Evolutionary conservation across 768 basidiomycete species (phyloP).

Genomic region (Hypholoma sublateritium): DNA sequence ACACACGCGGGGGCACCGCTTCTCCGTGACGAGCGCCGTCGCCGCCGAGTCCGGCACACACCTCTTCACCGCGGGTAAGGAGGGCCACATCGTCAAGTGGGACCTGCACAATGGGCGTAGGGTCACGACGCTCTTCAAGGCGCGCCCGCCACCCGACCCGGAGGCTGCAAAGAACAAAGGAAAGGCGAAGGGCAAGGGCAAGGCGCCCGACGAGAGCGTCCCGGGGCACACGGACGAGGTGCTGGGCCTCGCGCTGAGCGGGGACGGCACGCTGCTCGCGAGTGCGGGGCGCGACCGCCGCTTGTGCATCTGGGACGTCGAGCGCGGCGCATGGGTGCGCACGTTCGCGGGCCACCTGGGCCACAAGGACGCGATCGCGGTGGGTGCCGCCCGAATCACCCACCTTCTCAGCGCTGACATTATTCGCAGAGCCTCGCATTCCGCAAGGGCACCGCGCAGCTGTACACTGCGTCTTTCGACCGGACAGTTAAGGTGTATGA

Average conservation of each 20-base stretch:
- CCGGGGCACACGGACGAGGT: slow-evolving; percentile 89
- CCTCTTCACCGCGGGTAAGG: slow-evolving; percentile 90
- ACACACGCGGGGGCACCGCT: slow-evolving; percentile 70
- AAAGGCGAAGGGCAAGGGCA: slow-evolving; percentile 60
- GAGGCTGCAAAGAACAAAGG: not conserved
- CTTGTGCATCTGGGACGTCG: slow-evolving; percentile 85
- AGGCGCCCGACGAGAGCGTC: slow-evolving; percentile 40
- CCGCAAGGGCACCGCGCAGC: slow-evolving; percentile 70
- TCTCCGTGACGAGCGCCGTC: slow-evolving; percentile 80
- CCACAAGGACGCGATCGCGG: slow-evolving; percentile 43
- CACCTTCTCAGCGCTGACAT: slow-evolving; percentile 5
- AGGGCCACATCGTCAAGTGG: slow-evolving; percentile 89
- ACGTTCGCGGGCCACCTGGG: slow-evolving; percentile 81
- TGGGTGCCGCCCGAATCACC: slow-evolving; percentile 30
- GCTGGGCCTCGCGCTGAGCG: slow-evolving; percentile 77
- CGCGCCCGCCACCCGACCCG: slow-evolving; percentile 34
- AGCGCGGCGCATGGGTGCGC: slow-evolving; percentile 73
- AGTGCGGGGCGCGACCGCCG: slow-evolving; percentile 85
- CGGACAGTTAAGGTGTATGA: slow-evolving; percentile 91
- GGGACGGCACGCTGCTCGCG: slow-evolving; percentile 82
- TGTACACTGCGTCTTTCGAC: slow-evolving; percentile 81
- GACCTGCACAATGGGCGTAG: slow-evolving; percentile 66
- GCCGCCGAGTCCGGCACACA: slow-evolving; percentile 69
- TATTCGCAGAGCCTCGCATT: slow-evolving; percentile 61
- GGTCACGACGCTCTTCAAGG: slow-evolving; percentile 58